These are phyloP conservation scores for Scheffersomyces lignosus DNA, from an alignment of 805 yeast genomes.

Conservation along the genomic window DNA sequence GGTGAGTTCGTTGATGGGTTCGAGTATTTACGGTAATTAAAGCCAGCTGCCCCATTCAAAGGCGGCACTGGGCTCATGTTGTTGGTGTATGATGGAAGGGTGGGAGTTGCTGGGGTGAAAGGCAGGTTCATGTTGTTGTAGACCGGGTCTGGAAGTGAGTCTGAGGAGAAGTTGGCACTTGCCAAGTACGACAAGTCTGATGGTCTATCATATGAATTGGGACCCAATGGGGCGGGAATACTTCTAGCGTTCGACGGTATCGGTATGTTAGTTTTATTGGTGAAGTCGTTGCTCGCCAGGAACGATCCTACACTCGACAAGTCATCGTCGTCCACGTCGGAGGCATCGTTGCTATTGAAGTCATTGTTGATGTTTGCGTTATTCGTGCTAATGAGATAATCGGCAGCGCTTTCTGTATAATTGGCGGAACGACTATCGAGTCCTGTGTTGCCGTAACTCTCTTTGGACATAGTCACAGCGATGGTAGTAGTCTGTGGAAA, in stretches of 20 bases:
- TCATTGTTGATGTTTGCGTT: too few relatives aligned
- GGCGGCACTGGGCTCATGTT: too few relatives aligned
- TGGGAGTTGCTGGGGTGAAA: conserved; percentile 6
- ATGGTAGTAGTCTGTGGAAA: too few relatives aligned
- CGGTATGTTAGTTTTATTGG: background rate
- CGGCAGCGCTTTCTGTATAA: too few relatives aligned
- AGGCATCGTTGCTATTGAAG: background rate
- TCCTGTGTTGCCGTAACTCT: too few relatives aligned
- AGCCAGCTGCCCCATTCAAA: too few relatives aligned
- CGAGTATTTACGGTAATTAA: background rate
- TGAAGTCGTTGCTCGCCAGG: background rate
- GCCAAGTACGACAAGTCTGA: conserved; percentile 30
- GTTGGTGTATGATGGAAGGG: conserved; percentile 3
- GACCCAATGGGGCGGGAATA: too few relatives aligned
- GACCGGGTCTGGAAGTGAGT: conserved; percentile 23
- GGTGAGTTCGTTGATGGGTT: background rate
- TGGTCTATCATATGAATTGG: conserved; percentile 3
- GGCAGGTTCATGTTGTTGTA: background rate
- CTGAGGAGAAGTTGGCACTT: conserved; percentile 42
- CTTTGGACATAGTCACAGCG: too few relatives aligned
- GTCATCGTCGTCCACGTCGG: background rate
- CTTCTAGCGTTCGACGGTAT: background rate
- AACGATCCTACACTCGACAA: background rate
- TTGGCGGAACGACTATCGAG: too few relatives aligned
- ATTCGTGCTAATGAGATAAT: too few relatives aligned